These are phyloP conservation scores for Neurospora tetrasperma DNA, from an alignment of 495 filamentous ascomycete species.

Conservation along the genomic window DNA sequence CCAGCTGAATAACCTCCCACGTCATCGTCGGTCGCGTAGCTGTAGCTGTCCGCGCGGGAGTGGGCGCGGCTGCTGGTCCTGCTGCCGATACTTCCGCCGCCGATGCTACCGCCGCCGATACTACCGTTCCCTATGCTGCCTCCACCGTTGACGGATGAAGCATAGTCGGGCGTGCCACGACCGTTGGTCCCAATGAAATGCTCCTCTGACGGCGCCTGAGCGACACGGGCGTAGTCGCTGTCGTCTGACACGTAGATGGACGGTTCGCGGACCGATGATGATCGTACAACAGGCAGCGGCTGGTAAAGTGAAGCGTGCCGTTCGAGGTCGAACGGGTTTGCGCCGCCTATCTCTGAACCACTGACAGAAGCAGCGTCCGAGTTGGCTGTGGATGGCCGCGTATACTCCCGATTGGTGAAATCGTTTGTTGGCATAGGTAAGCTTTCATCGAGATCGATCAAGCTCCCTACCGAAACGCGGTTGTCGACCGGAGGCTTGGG, in stretches of 20 bases:
- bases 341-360: conserved; percentile 36
- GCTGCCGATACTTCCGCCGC: not conserved
- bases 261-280: conserved; percentile 30
- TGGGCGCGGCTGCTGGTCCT: conserved; percentile 5
- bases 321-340: conserved; percentile 45
- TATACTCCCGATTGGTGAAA: conserved; percentile 16
- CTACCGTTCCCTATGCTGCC: not conserved
- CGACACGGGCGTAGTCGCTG: conserved; percentile 28
- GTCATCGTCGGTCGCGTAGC: conserved; percentile 14
- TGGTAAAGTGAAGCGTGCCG: conserved; percentile 42
- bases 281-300: conserved; percentile 10
- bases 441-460: conserved; percentile 45
- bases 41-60: conserved; percentile 21
- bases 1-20: conserved; percentile 13
- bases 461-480: conserved; percentile 33
- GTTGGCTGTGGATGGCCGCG: conserved; percentile 43
- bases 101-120: conserved; percentile 6
- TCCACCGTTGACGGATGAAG: not conserved
- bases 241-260: conserved; percentile 44
- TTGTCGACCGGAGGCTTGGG: conserved; percentile 15
- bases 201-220: conserved; percentile 6
- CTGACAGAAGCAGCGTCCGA: conserved; percentile 38
- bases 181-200: conserved; percentile 5
- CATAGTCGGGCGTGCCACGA: not conserved
- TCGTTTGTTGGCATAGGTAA: conserved; percentile 20